phyloP scores from a whole-genome alignment of 768 basidiomycete genomes.

The Kwoniella europaea region DNA sequence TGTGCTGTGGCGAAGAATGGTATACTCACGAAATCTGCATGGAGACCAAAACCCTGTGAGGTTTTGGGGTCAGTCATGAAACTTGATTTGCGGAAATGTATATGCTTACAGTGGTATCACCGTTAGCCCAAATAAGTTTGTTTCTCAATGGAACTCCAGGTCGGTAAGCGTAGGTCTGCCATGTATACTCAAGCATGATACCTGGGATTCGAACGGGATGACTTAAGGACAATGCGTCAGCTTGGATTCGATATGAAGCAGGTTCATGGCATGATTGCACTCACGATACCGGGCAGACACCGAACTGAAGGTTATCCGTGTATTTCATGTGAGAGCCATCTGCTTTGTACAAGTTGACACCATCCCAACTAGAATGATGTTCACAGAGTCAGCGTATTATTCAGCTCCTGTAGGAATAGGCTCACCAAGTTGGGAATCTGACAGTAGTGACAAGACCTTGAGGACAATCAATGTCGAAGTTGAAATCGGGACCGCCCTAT shows the following conservation, averaged over 20 bases:
- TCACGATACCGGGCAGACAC: conserved; percentile 37
- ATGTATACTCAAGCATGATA: conserved; percentile 44
- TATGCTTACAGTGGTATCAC: conserved; percentile 63
- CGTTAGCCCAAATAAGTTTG: conserved; percentile 60
- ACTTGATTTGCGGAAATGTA: background rate
- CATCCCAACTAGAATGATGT: conserved; percentile 32
- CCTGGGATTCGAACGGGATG: conserved; percentile 43
- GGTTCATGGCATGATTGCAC: background rate
- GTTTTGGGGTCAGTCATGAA: background rate
- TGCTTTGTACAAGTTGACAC: conserved; percentile 38
- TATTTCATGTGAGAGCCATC: conserved; percentile 41
- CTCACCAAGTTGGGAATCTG: conserved; percentile 31
- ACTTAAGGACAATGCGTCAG: conserved; percentile 10
- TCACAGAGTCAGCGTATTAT: background rate
- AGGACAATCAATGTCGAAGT: conserved; percentile 24
- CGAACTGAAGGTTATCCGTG: conserved; percentile 22
- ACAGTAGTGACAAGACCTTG: conserved; percentile 37
- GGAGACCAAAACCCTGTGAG: conserved; percentile 63
- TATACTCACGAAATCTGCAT: conserved; percentile 33
- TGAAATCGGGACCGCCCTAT: conserved; percentile 25
- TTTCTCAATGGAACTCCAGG: conserved; percentile 48
- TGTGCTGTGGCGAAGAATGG: background rate
- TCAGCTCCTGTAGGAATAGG: background rate
- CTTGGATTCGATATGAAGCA: background rate
- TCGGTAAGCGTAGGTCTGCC: conserved; percentile 48